A percentile compares a stretch with the other conserved stretches of the same genome.
Conservation (phyloP, 805 yeast species). For the Peterozyma xylosa region DNA sequence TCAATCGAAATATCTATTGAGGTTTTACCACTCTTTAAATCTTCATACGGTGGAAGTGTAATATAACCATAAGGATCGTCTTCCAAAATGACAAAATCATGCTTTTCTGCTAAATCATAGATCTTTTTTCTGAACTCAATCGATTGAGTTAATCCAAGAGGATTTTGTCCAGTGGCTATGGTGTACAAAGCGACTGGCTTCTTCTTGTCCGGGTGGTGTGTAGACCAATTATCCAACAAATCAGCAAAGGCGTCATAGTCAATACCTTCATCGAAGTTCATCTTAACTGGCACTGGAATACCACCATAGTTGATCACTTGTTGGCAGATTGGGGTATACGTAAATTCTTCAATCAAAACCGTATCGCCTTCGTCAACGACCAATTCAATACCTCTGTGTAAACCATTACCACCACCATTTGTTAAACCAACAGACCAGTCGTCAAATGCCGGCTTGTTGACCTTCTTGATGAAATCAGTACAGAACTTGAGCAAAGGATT, state of each 20-base stretch:
- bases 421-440: constrained; percentile 40
- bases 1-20: constrained; percentile 23
- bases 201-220: constrained; percentile 30
- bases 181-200: constrained; percentile 48
- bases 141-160: constrained; percentile 34
- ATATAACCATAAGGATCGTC: constrained; percentile 57
- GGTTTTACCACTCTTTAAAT: constrained; percentile 18
- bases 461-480: constrained; percentile 26
- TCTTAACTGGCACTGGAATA: constrained; percentile 33
- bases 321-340: constrained; percentile 43
- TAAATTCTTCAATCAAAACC: constrained; percentile 47
- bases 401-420: constrained; percentile 50
- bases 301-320: constrained; percentile 37
- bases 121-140: constrained; percentile 32
- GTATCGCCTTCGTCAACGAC: constrained; percentile 42
- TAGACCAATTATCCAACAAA: constrained; percentile 43
- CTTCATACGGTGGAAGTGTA: constrained; percentile 30
- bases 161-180: constrained; percentile 50
- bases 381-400: constrained; percentile 43
- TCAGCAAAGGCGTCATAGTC: constrained; percentile 36
- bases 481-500: constrained; percentile 26
- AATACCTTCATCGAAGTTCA: constrained; percentile 32
- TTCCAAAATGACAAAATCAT: constrained; percentile 45
- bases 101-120: constrained; percentile 37
- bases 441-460: constrained; percentile 37